Base-by-base conservation (phyloP, 108 stramenopile genomes). In the Chaetoceros tenuissimus region DNA sequence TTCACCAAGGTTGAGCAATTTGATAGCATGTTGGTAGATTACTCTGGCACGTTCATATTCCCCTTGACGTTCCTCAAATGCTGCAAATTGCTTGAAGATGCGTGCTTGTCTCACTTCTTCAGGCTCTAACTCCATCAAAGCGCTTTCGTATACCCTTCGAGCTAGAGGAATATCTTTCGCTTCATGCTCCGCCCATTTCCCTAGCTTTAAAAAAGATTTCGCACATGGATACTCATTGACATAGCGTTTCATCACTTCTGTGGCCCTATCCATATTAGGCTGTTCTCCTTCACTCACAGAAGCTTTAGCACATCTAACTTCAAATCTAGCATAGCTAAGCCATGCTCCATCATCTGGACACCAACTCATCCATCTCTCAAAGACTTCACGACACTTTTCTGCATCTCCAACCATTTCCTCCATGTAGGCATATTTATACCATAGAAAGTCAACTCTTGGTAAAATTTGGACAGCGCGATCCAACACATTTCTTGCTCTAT, bases 331-430 rank as follows among this genome's bases (percentile, higher is more conserved):
- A 73, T 82, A 99, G 21, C 92, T 75, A 58, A 77, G 48, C 96
- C 96, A 99, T 1, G 96, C 97, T 55, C 94, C 85, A 67, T 96
- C 97, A 61, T 97, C 97, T 26, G 99, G 97, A 78, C 89, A 82
- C 97, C 97, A 99, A 34, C 92, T 79, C 99, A 98, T 99, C 97
- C 97, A 98, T 57, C 99, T 72, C 64, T 99, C 97, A 64, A 97
- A 99, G 47, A 99, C 94, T 13, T 84, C 77, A 10, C 99, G 69
- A 55, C 91, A 94, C 64, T 93, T 93, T 63, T 85, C 79, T 23
- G 85, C 62, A 58, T 98, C 94, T 45, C 96, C 92, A 34, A 97
- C 80, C 91, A 96, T 89, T 67, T 98, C 99, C 78, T 99, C 99
- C 94, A 99, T 85, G 68, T 94, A 98, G 47, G 78, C 82, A 68